Conservation (phyloP, 2,329 filamentous ascomycete species). For the Chaetomium olivaceum region DNA sequence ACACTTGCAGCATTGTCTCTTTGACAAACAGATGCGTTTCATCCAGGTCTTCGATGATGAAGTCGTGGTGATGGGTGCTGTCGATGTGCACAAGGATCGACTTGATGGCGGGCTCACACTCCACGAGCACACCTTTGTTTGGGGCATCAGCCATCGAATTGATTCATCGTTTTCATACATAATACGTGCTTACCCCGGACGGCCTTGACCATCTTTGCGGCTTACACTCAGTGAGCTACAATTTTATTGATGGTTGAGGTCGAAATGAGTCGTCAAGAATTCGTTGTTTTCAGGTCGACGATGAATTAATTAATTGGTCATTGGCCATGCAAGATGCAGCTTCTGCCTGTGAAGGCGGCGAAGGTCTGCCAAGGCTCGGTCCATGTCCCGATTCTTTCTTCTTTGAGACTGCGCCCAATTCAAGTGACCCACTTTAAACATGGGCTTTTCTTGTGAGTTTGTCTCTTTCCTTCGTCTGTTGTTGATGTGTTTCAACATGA, state of each 20-base stretch:
- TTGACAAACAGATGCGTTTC: constrained; percentile 75
- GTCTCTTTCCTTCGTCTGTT: not conserved
- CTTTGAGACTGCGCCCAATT: not conserved
- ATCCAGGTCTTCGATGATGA: constrained; percentile 78
- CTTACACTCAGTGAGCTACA: not conserved
- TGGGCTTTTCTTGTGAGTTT: not conserved
- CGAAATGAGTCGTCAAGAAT: not conserved
- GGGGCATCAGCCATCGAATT: not conserved
- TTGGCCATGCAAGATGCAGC: not conserved
- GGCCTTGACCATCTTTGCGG: constrained; percentile 23
- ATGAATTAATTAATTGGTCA: not conserved
- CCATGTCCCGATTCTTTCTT: not conserved
- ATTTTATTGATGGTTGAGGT: not conserved
- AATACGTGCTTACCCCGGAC: constrained; percentile 26
- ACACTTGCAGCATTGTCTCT: constrained; percentile 66
- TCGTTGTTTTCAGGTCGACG: not conserved
- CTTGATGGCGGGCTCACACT: constrained; percentile 85
- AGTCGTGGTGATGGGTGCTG: constrained; percentile 62
- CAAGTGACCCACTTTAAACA: not conserved
- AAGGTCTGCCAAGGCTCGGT: not conserved
- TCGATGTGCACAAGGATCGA: constrained; percentile 81
- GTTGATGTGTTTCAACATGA: not conserved
- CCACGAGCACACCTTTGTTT: constrained; percentile 70
- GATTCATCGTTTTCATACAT: not conserved
- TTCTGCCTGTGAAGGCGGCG: no score